Percentiles rank a stretch among this genome's conserved stretches.
phyloP scores from a whole-genome alignment of 371 early-diverging fungal species.

The Mortierella sp. region DNA sequence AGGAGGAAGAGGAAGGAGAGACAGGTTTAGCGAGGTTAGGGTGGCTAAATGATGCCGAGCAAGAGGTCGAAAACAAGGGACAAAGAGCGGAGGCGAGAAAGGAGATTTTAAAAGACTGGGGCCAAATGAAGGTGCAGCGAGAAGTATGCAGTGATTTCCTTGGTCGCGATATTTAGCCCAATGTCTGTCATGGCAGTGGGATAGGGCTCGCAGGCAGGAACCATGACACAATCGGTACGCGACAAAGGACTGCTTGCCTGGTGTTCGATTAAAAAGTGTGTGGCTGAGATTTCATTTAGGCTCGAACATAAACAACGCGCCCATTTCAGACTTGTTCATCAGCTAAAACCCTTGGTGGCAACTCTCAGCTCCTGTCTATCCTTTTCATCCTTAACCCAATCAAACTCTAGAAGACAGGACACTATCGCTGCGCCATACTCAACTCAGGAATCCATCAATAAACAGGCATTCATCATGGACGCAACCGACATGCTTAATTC shows the following conservation, averaged over 20 bases:
- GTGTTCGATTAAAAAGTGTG: no score
- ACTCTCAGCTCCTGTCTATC: conserved; percentile 2
- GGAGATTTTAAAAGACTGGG: no score
- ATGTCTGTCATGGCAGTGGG: no score
- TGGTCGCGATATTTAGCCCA: no score
- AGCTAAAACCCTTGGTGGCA: neutral
- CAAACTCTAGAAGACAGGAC: neutral
- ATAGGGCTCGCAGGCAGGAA: no score
- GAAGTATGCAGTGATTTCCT: no score
- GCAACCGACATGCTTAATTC: conserved; percentile 46
- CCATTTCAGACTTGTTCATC: neutral
- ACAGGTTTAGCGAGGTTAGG: neutral
- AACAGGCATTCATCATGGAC: conserved; percentile 28
- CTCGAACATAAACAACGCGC: no score
- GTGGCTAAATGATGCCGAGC: neutral
- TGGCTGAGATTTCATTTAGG: conserved; percentile 3
- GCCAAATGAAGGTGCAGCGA: no score
- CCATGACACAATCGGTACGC: no score
- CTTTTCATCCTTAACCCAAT: neutral
- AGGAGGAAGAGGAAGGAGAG: conserved; percentile 13
- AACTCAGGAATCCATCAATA: neutral
- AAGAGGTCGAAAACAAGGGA: conserved; percentile 1
- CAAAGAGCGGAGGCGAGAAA: no score
- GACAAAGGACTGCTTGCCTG: no score
- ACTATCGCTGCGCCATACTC: no score